phyloP scores from a whole-genome alignment of 352 stramenopile species.

The Thalassiosira mediterranea region DNA sequence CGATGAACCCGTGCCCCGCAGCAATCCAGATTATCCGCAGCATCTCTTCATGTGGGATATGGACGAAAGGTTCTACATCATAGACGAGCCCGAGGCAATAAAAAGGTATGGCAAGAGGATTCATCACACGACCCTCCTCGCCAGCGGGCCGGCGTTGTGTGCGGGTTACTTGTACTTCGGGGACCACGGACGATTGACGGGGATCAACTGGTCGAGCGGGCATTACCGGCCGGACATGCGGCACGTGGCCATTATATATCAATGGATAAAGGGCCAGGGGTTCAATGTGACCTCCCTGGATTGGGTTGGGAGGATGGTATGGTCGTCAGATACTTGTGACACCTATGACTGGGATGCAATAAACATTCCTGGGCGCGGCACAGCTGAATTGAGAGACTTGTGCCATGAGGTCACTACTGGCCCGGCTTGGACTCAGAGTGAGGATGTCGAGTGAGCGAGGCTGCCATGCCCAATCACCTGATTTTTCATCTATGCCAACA shows the following conservation, averaged over 20 bases:
- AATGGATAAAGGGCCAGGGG: slow-evolving; percentile 12
- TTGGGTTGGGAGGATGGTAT: neutral
- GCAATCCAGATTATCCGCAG: neutral
- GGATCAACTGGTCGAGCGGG: slow-evolving; percentile 5
- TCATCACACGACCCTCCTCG: slow-evolving; percentile 9
- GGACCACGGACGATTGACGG: slow-evolving; percentile 3
- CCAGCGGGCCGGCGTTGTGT: neutral
- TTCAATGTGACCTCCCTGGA: slow-evolving; percentile 5
- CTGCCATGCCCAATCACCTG: too few species aligned
- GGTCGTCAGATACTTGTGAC: neutral
- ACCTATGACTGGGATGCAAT: slow-evolving; percentile 10
- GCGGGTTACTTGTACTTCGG: slow-evolving; percentile 6
- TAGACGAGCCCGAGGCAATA: slow-evolving; percentile 5
- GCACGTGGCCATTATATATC: slow-evolving; percentile 12
- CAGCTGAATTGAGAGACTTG: neutral
- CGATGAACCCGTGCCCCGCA: slow-evolving; percentile 4
- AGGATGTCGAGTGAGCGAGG: slow-evolving; percentile 4
- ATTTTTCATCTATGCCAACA: too few species aligned
- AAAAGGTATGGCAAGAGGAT: slow-evolving; percentile 8
- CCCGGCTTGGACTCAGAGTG: neutral
- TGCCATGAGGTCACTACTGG: slow-evolving; percentile 3
- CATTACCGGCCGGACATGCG: slow-evolving; percentile 12
- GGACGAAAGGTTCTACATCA: neutral
- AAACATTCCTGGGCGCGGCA: neutral
- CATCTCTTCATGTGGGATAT: slow-evolving; percentile 6